These are phyloP conservation scores for Pyrenophora teres DNA, from an alignment of 2,329 filamentous ascomycete species.

Conservation along the genomic window DNA sequence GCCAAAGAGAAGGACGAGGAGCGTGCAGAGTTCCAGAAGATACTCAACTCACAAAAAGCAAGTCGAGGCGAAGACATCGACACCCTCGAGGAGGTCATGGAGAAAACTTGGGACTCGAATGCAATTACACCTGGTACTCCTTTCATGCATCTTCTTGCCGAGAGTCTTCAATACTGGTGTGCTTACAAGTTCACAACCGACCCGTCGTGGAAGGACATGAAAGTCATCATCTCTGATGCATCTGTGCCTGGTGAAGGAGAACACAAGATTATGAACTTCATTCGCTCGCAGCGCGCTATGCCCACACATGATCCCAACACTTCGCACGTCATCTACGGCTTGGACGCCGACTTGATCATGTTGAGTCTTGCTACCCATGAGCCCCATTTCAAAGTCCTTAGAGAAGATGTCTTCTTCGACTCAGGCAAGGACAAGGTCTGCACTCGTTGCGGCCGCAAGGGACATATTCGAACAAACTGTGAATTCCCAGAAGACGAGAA, in stretches of 20 bases:
- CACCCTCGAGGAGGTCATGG: slow-evolving; percentile 66
- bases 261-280: slow-evolving; percentile 99
- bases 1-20: slow-evolving; percentile 92
- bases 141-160: slow-evolving; percentile 95
- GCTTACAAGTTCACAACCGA: slow-evolving; percentile 98
- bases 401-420: slow-evolving; percentile 95
- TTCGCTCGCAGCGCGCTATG: slow-evolving; percentile 88
- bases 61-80: slow-evolving; percentile 58
- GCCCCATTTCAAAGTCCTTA: slow-evolving; percentile 91
- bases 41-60: slow-evolving; percentile 76
- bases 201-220: slow-evolving; percentile 86
- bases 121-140: slow-evolving; percentile 94
- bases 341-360: slow-evolving; percentile 99
- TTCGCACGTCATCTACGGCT: slow-evolving; percentile 94
- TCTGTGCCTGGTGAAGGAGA: slow-evolving; percentile 97
- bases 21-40: slow-evolving; percentile 82
- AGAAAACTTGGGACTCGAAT: slow-evolving; percentile 91
- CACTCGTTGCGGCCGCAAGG: slow-evolving; percentile 87
- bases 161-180: slow-evolving; percentile 92
- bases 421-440: slow-evolving; percentile 84
- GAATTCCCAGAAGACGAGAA: slow-evolving; percentile 52
- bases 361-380: slow-evolving; percentile 95
- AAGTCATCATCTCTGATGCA: slow-evolving; percentile 97
- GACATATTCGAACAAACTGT: slow-evolving; percentile 87
- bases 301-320: slow-evolving; percentile 96